Evolutionary conservation across 768 basidiomycete genomes (phyloP), one percentile per base, ranked within the genome.

Genomic region (Boletus rubescentipes): DNA sequence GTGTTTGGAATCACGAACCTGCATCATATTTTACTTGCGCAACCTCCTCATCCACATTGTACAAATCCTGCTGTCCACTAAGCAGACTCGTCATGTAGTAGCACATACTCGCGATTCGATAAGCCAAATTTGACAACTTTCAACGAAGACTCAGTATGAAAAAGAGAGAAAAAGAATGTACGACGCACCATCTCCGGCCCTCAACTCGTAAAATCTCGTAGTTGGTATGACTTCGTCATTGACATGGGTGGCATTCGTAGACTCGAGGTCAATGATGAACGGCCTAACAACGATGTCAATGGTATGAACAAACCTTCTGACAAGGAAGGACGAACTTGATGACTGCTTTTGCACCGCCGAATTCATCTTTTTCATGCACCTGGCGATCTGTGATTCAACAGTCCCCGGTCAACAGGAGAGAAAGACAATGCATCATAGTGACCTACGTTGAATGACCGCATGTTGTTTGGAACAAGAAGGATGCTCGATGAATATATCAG

Each of bases 391-490:
- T 29, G 50, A 51, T 51, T 46, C 5, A 36, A 54, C 49, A 20
- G 39, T 18, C 30, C 23, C 41, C 26, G 36, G 46, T 57, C 29
- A 60, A 53, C 39, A 36, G 15, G 32, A 39, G 47, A n/a, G 23
- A 42, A 23, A 50, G 38, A 12, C 49, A 16, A 36, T 16, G n/a
- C 1, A 23, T 20, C 46, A 16, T 30, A 35, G 37, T 9, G 29
- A 69, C 85, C 26, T 65, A 89, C 89, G 93, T 73, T 99, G 97
- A 31, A 99, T 89, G 3, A 87, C 97, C 15, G 97, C 94, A 66
- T 99, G 97, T 67, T 99, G 97, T 67, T 99, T 99, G 1, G 97
- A 98, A 60, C 93, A 93, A 7, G 96, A 98, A 3, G 96, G 96
- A 67, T 99, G 97, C 54, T 97, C 93, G 38, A 98, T 75, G 15